Evolutionary conservation across 2,329 filamentous ascomycete genomes (phyloP).

Genomic region (Aspergillus sp.): DNA sequence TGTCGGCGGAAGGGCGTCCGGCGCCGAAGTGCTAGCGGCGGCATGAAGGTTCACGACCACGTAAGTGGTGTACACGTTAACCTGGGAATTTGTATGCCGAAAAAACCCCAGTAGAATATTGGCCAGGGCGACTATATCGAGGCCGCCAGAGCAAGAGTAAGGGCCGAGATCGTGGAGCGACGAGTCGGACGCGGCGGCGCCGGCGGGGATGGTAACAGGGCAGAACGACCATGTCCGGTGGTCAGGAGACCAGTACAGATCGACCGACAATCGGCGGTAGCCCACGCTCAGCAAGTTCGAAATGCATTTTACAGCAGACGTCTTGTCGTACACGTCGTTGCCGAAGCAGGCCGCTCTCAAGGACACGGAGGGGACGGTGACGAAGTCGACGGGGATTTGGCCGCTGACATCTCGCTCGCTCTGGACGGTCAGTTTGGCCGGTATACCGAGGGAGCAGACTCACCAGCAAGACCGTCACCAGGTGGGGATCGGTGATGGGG

Average conservation of each 20-base stretch:
- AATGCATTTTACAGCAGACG: constrained; percentile 45
- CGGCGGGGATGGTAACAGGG: constrained; percentile 44
- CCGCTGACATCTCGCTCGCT: constrained; percentile 53
- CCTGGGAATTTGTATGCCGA: constrained; percentile 42
- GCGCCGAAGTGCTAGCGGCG: constrained; percentile 36
- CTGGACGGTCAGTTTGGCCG: constrained; percentile 24
- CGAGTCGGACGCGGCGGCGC: constrained; percentile 10
- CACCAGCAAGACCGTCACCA: constrained; percentile 32
- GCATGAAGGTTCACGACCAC: constrained; percentile 53
- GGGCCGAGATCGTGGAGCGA: constrained; percentile 41
- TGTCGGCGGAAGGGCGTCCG: constrained; percentile 33
- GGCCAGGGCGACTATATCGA: constrained; percentile 44
- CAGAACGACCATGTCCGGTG: constrained; percentile 51
- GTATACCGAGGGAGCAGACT: constrained; percentile 7
- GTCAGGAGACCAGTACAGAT: constrained; percentile 55
- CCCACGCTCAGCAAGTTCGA: constrained; percentile 55
- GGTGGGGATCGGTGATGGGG: constrained; percentile 28
- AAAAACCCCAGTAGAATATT: constrained; percentile 47
- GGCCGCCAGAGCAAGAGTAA: constrained; percentile 45
- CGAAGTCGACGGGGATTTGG: constrained; percentile 53
- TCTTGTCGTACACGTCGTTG: constrained; percentile 43
- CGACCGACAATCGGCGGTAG: constrained; percentile 49
- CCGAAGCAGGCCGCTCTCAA: constrained; percentile 52
- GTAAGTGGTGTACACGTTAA: constrained; percentile 46
- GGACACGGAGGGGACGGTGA: constrained; percentile 48